Evolutionary conservation across 2,329 filamentous ascomycete species (phyloP).

Genomic region (Alternaria alternata): DNA sequence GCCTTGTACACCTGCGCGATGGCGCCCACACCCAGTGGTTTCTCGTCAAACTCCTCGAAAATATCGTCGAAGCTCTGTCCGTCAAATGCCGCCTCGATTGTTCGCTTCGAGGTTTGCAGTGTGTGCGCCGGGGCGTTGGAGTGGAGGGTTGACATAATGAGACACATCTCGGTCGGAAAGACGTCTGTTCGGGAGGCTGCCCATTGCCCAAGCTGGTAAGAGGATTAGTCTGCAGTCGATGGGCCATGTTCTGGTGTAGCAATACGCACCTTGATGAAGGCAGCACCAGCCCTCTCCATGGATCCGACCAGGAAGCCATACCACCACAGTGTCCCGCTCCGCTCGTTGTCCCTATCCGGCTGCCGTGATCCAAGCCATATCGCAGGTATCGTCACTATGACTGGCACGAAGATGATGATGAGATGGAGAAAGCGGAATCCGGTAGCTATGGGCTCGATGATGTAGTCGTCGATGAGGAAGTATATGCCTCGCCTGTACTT

Average conservation of each 20-base stretch:
- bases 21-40: slow-evolving; percentile 88
- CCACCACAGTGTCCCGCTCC: slow-evolving; percentile 90
- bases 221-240: slow-evolving; percentile 22
- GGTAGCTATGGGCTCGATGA: slow-evolving; percentile 87
- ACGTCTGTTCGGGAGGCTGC: slow-evolving; percentile 95
- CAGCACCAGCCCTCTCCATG: slow-evolving; percentile 93
- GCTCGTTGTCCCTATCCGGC: slow-evolving; percentile 73
- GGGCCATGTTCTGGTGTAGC: not conserved
- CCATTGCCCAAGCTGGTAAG: slow-evolving; percentile 86
- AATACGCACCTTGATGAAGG: slow-evolving; percentile 85
- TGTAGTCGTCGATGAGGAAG: slow-evolving; percentile 73
- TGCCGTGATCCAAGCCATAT: slow-evolving; percentile 79
- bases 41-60: slow-evolving; percentile 93
- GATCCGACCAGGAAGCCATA: slow-evolving; percentile 84
- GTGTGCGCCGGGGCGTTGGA: slow-evolving; percentile 94
- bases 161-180: slow-evolving; percentile 91
- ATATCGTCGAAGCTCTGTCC: slow-evolving; percentile 85
- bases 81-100: slow-evolving; percentile 81
- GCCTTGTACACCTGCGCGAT: slow-evolving; percentile 99
- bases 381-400: slow-evolving; percentile 78
- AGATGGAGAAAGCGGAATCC: slow-evolving; percentile 88
- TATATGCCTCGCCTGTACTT: slow-evolving; percentile 67
- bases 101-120: slow-evolving; percentile 78
- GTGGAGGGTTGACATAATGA: slow-evolving; percentile 92
- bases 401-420: slow-evolving; percentile 87